A percentile compares a stretch with the other conserved stretches of the same genome.
These are phyloP conservation scores for Veloporphyrellus conicus DNA, from an alignment of 1,284 basidiomycete species.

Conservation along the genomic window DNA sequence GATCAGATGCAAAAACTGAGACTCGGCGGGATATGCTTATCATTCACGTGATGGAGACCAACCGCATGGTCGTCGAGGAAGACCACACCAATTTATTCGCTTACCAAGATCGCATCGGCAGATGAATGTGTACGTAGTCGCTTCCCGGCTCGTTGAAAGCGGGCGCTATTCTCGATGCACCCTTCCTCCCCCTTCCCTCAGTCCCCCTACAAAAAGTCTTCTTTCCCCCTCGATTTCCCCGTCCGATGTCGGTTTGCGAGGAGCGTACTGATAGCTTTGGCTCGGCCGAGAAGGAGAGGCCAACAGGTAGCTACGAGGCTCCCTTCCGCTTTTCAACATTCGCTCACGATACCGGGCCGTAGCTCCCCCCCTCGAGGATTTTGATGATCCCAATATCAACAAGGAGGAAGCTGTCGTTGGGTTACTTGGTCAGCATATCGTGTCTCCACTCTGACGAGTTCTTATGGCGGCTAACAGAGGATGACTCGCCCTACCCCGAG, in stretches of 20 bases:
- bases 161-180: neutral
- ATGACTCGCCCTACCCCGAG: conserved; percentile 52
- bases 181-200: neutral
- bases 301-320: conserved; percentile 19
- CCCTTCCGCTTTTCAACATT: too few species aligned
- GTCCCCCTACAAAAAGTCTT: conserved; percentile 15
- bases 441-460: neutral
- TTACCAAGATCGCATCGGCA: conserved; percentile 3
- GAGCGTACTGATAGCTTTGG: conserved; percentile 27
- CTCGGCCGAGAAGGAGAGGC: conserved; percentile 32
- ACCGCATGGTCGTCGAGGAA: too few species aligned
- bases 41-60: neutral
- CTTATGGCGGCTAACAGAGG: conserved; percentile 33
- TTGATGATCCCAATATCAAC: conserved; percentile 66
- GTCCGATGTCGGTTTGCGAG: conserved; percentile 31
- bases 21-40: neutral
- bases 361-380: conserved; percentile 25
- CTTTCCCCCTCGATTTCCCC: conserved; percentile 10
- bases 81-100: too few species aligned
- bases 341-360: conserved; percentile 1
- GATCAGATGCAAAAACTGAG: too few species aligned
- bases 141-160: neutral
- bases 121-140: neutral
- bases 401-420: conserved; percentile 44
- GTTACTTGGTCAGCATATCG: conserved; percentile 30